phyloP scores from a whole-genome alignment of 208 protist genomes.

The Leishmania guyanensis region DNA sequence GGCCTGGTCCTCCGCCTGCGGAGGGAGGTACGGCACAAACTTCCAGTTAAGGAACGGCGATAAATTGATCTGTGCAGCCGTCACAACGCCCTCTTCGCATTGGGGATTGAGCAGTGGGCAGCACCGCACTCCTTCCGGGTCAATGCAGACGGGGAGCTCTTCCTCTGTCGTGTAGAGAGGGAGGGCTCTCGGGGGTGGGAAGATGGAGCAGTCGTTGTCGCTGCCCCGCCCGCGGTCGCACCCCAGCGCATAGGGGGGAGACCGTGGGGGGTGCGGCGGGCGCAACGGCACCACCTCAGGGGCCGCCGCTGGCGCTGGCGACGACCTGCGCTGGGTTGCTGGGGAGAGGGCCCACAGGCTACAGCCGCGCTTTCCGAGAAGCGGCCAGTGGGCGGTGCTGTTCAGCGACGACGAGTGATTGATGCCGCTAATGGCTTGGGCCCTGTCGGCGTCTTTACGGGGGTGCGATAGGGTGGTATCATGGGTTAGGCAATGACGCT shows the following conservation, averaged over 20 bases:
- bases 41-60: slow-evolving; percentile 46
- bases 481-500: no score
- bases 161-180: slow-evolving; percentile 16
- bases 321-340: not conserved
- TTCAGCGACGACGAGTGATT: not conserved
- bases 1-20: not conserved
- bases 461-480: not conserved
- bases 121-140: slow-evolving; percentile 14
- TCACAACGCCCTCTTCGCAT: not conserved
- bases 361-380: not conserved
- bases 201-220: not conserved
- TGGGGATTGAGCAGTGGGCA: slow-evolving; percentile 5
- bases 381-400: not conserved
- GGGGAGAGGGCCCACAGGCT: not conserved
- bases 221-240: not conserved
- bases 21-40: slow-evolving; percentile 37
- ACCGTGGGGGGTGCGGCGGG: not conserved
- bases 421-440: not conserved
- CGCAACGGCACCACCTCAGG: not conserved
- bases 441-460: not conserved
- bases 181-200: not conserved
- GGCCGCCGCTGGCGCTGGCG: not conserved
- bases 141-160: slow-evolving; percentile 9
- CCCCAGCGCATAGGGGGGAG: not conserved
- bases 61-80: slow-evolving; percentile 28